Evolutionary conservation across 495 filamentous ascomycete genomes (phyloP).

Genomic region (Xylaria acuta): DNA sequence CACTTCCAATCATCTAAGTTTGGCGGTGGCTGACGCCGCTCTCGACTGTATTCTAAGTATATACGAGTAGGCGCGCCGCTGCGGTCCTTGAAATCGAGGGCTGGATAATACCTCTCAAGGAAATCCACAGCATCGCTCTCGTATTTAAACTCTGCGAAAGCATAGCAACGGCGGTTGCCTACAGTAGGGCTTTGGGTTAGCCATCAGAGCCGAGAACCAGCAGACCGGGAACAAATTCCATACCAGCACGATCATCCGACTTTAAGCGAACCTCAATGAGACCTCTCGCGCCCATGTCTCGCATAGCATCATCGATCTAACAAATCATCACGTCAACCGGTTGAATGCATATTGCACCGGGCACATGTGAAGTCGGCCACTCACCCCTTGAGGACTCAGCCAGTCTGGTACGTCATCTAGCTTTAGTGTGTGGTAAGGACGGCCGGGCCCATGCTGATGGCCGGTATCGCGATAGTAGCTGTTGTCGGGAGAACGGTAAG

Average conservation of each 20-base stretch:
- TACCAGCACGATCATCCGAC: conserved; percentile 37
- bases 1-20: conserved; percentile 75
- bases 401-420: conserved; percentile 40
- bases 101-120: conserved; percentile 68
- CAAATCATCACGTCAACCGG: conserved; percentile 9
- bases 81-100: conserved; percentile 59
- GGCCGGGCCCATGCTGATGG: conserved; percentile 33
- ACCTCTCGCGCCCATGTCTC: conserved; percentile 38
- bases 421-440: conserved; percentile 42
- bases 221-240: not conserved
- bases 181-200: conserved; percentile 24
- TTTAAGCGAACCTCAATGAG: conserved; percentile 41
- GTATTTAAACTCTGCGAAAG: conserved; percentile 69
- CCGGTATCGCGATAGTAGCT: conserved; percentile 34
- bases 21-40: conserved; percentile 41
- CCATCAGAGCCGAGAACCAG: not conserved
- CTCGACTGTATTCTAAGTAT: conserved; percentile 43
- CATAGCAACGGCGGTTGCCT: conserved; percentile 72
- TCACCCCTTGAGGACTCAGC: conserved; percentile 35
- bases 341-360: not conserved
- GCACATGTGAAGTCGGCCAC: not conserved
- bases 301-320: conserved; percentile 37
- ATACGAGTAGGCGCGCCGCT: conserved; percentile 32
- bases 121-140: conserved; percentile 68
- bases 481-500: conserved; percentile 33